Evolutionary conservation across 768 basidiomycete genomes (phyloP).

Genomic region (Collybiopsis confluens): DNA sequence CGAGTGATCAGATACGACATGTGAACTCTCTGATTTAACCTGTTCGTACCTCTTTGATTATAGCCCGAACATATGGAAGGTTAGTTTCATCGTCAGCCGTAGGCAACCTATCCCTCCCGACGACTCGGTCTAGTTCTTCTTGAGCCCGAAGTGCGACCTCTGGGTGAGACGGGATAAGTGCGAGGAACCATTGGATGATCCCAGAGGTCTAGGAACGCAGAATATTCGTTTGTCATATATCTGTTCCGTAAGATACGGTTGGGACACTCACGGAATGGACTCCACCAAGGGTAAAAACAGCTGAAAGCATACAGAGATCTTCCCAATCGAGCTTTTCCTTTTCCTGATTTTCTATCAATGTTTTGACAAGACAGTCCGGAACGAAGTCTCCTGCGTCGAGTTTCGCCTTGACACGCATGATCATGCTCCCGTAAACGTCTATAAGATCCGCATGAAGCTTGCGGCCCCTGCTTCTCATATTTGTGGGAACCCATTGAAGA

Average conservation of each 20-base stretch:
- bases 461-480: conserved; percentile 31
- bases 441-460: conserved; percentile 35
- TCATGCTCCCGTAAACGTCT: conserved; percentile 34
- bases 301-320: conserved; percentile 37
- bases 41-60: conserved; percentile 18
- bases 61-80: conserved; percentile 23
- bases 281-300: conserved; percentile 41
- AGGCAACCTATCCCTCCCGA: conserved; percentile 27
- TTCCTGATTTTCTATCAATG: conserved; percentile 26
- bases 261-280: conserved; percentile 33
- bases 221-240: background rate
- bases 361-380: conserved; percentile 40
- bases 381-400: conserved; percentile 32
- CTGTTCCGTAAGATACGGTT: background rate
- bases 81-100: conserved; percentile 17
- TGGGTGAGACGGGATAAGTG: conserved; percentile 19
- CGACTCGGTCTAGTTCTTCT: conserved; percentile 29
- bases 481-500: conserved; percentile 36
- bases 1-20: too few species aligned
- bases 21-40: too few species aligned
- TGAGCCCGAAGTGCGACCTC: conserved; percentile 18
- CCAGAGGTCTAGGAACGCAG: conserved; percentile 22
- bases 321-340: conserved; percentile 31
- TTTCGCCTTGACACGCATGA: conserved; percentile 30
- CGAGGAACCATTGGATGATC: conserved; percentile 30